Evolutionary conservation across 176 grass and related monocot species (phyloP).

Genomic region (Bromus sterilis): DNA sequence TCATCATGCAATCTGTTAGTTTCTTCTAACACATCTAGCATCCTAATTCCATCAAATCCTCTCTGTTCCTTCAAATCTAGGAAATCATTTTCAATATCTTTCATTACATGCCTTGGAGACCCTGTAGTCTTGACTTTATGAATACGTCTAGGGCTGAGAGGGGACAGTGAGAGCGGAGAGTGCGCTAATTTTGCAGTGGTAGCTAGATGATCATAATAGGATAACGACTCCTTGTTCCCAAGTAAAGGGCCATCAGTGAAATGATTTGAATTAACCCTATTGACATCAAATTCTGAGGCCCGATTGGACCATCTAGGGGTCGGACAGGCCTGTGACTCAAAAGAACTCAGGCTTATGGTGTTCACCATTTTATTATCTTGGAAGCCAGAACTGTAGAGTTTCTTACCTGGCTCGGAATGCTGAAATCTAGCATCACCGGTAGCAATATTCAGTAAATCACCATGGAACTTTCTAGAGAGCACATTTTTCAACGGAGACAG

Average conservation of each 20-base stretch:
- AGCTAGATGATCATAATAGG: slow-evolving; percentile 39
- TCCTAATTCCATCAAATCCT: slow-evolving; percentile 26
- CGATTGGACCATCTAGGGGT: slow-evolving; percentile 28
- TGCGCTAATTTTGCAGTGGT: slow-evolving; percentile 54
- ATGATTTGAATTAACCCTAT: slow-evolving; percentile 44
- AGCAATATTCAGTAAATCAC: slow-evolving; percentile 59
- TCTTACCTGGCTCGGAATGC: slow-evolving; percentile 23
- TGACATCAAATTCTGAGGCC: slow-evolving; percentile 21
- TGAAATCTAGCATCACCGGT: slow-evolving; percentile 35
- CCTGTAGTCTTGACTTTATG: slow-evolving; percentile 52
- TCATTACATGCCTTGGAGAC: slow-evolving; percentile 45
- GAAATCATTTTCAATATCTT: slow-evolving; percentile 65
- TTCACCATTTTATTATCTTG: slow-evolving; percentile 68
- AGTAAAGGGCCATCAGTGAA: slow-evolving; percentile 84
- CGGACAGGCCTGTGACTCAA: slow-evolving; percentile 22
- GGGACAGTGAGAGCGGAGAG: slow-evolving; percentile 69
- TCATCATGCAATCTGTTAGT: slow-evolving; percentile 57
- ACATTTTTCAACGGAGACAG: slow-evolving; percentile 69
- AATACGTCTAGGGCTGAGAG: slow-evolving; percentile 77
- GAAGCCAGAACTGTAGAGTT: slow-evolving; percentile 28
- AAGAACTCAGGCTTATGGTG: slow-evolving; percentile 34
- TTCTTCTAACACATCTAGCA: slow-evolving; percentile 20
- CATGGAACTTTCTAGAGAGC: slow-evolving; percentile 54
- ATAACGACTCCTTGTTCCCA: slow-evolving; percentile 44
- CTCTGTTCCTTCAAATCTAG: slow-evolving; percentile 38